These are phyloP conservation scores for Ophioceras dolichostomum DNA, from an alignment of 2,329 filamentous ascomycete genomes.

Conservation along the genomic window DNA sequence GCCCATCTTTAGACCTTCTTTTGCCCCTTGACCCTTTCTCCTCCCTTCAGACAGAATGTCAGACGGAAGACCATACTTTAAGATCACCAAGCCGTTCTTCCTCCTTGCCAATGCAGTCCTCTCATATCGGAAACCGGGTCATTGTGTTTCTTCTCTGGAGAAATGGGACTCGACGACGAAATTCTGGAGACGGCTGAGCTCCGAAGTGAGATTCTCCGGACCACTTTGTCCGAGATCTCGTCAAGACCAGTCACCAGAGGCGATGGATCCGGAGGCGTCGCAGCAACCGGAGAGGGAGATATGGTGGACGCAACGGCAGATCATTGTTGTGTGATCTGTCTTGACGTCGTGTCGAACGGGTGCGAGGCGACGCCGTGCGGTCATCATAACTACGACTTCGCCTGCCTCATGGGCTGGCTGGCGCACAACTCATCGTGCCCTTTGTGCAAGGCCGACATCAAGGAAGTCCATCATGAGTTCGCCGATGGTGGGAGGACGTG, in stretches of 20 bases:
- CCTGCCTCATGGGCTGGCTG: constrained; percentile 69
- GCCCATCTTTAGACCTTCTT: too few species aligned
- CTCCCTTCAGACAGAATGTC: too few species aligned
- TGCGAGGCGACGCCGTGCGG: constrained; percentile 65
- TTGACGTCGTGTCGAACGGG: constrained; percentile 60
- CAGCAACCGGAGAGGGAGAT: constrained; percentile 9
- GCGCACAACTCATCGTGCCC: constrained; percentile 48
- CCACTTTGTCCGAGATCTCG: constrained; percentile 29
- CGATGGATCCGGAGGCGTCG: constrained; percentile 2
- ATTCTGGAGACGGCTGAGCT: too few species aligned
- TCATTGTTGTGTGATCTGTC: constrained; percentile 71
- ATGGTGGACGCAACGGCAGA: too few species aligned
- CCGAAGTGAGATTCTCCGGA: constrained; percentile 27
- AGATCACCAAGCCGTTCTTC: too few species aligned
- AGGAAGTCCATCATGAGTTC: constrained; percentile 54
- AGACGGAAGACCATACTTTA: too few species aligned
- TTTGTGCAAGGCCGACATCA: constrained; percentile 53
- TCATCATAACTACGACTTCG: constrained; percentile 73
- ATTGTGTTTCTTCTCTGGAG: too few species aligned
- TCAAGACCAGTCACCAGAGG: too few species aligned
- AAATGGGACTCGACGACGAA: too few species aligned
- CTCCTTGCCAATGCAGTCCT: too few species aligned
- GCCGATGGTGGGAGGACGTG: constrained; percentile 30
- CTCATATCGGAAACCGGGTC: too few species aligned
- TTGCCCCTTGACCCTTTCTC: too few species aligned